These are phyloP conservation scores for Fusarium redolens DNA, from an alignment of 2,329 filamentous ascomycete genomes.

Conservation along the genomic window DNA sequence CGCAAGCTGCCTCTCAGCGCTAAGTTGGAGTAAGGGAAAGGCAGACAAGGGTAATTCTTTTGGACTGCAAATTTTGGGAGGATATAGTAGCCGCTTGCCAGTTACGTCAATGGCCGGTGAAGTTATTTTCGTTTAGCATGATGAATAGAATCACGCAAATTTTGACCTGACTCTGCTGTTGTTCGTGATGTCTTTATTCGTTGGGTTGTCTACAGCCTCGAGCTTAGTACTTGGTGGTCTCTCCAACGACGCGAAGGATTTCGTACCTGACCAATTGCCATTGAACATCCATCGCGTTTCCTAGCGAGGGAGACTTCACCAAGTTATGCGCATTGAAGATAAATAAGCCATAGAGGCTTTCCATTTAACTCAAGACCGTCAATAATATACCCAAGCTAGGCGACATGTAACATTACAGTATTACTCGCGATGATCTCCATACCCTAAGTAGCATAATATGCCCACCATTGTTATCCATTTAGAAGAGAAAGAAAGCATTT, in stretches of 20 bases:
- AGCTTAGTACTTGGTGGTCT: not conserved
- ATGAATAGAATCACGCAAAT: not conserved
- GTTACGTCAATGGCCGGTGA: slow-evolving; percentile 15
- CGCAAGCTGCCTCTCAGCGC: slow-evolving; percentile 61
- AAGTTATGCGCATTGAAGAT: accelerated
- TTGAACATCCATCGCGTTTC: not conserved
- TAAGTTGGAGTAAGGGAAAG: slow-evolving; percentile 14
- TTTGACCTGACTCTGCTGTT: not conserved
- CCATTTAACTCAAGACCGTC: not conserved
- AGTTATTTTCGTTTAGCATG: slow-evolving; percentile 11
- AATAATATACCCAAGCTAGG: not conserved
- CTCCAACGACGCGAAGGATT: too few species aligned
- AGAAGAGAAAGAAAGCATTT: not conserved
- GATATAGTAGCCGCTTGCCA: not conserved
- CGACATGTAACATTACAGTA: not conserved
- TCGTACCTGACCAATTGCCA: not conserved
- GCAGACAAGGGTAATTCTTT: not conserved
- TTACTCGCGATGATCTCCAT: not conserved
- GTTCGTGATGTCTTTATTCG: not conserved
- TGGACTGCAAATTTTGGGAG: not conserved
- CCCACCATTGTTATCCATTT: accelerated
- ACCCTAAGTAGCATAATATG: not conserved
- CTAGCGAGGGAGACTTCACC: accelerated
- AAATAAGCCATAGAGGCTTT: accelerated
- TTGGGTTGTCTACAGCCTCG: not conserved